Percentiles rank a stretch among this genome's conserved stretches.
phyloP scores from a whole-genome alignment of 2,329 filamentous ascomycete genomes.

The Penicillium aurantiogriseum region DNA sequence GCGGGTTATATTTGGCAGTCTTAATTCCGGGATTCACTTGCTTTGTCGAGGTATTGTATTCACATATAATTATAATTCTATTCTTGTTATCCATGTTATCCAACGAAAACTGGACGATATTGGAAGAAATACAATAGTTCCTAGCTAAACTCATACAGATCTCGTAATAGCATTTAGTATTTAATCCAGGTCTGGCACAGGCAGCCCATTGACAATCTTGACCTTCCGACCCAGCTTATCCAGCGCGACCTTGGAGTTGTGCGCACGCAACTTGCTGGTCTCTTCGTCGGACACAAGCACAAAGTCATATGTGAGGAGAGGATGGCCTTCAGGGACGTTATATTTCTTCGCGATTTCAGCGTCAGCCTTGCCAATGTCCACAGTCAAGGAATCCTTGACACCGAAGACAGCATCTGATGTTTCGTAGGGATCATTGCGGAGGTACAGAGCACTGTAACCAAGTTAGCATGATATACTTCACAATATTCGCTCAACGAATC shows the following conservation, averaged over 20 bases:
- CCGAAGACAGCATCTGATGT: constrained; percentile 83
- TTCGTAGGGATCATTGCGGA: constrained; percentile 77
- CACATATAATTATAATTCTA: not conserved
- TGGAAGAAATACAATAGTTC: not conserved
- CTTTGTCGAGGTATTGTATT: not conserved
- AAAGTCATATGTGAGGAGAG: constrained; percentile 70
- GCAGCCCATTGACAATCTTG: constrained; percentile 57
- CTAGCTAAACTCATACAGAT: not conserved
- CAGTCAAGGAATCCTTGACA: constrained; percentile 75
- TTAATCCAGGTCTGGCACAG: constrained; percentile 25
- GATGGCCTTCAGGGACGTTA: constrained; percentile 61
- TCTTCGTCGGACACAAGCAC: constrained; percentile 72
- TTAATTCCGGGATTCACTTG: not conserved
- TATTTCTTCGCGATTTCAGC: constrained; percentile 59
- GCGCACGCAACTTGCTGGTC: constrained; percentile 63
- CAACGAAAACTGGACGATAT: not conserved
- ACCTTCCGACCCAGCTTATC: constrained; percentile 65
- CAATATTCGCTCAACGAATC: not conserved
- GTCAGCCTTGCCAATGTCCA: constrained; percentile 59
- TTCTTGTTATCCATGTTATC: not conserved
- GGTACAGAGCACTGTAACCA: constrained; percentile 64
- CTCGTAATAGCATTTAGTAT: not conserved
- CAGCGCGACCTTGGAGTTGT: constrained; percentile 66
- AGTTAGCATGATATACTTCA: constrained; percentile 2
- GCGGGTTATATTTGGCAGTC: not conserved